A percentile compares a stretch with the other conserved stretches of the same genome.
These are phyloP conservation scores for Penicillium tannophilum DNA, from an alignment of 495 filamentous ascomycete species.

Conservation along the genomic window DNA sequence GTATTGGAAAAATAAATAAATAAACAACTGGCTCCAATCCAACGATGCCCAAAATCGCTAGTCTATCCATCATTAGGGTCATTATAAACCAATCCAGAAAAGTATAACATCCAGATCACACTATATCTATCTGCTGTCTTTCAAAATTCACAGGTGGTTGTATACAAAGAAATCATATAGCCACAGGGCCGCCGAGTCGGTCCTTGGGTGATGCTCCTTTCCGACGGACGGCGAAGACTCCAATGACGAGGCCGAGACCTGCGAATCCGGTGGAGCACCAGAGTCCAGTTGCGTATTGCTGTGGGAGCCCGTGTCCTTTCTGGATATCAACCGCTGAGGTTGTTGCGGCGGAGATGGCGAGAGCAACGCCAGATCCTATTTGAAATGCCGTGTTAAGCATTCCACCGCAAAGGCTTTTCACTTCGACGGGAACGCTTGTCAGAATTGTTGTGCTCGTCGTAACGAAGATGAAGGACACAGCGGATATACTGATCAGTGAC, in stretches of 20 bases:
- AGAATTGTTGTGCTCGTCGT: slow-evolving; percentile 39
- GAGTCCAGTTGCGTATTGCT: slow-evolving; percentile 40
- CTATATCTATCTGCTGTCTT: slow-evolving; percentile 1
- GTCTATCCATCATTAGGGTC: slow-evolving; percentile 2
- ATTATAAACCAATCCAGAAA: slow-evolving; percentile 1
- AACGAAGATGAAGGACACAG: slow-evolving; percentile 41
- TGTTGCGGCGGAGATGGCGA: slow-evolving; percentile 41
- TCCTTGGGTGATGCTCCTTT: slow-evolving; percentile 36
- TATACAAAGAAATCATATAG: slow-evolving; percentile 20
- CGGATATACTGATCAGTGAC: slow-evolving; percentile 42
- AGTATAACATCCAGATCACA: background rate
- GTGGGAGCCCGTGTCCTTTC: slow-evolving; percentile 31
- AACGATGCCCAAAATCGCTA: background rate
- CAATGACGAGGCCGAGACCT: slow-evolving; percentile 34
- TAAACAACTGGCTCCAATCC: background rate
- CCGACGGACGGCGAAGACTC: slow-evolving; percentile 29
- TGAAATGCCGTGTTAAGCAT: slow-evolving; percentile 46
- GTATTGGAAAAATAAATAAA: slow-evolving; percentile 1
- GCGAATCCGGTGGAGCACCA: slow-evolving; percentile 40
- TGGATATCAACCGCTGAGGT: slow-evolving; percentile 38
- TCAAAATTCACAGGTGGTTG: background rate
- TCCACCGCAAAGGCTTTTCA: slow-evolving; percentile 38
- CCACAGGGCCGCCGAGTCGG: slow-evolving; percentile 26
- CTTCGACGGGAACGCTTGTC: slow-evolving; percentile 38
- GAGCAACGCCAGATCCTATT: slow-evolving; percentile 40